Base-by-base conservation (phyloP, 1,139 yeast species). In the Insectozyma bohioensis region DNA sequence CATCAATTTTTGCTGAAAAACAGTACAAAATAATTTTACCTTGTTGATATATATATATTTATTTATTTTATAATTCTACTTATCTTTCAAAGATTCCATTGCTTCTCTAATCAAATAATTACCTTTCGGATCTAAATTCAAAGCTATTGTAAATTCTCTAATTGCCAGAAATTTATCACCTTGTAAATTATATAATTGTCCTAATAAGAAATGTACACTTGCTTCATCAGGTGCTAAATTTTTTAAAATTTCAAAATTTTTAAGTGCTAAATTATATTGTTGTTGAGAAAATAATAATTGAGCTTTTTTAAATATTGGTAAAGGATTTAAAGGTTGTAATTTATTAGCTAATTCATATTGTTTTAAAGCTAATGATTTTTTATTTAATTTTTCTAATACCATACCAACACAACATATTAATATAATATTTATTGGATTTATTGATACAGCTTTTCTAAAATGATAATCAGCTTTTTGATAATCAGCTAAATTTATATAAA, bases 191-290 rank as follows among this genome's bases (percentile, higher is more conserved):
- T 88, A 87, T 40, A 90, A 68, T 54, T 88, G 90, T 12, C 97
- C 98, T 31, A 92, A 67, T 31, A 90, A 61, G 61, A 85, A 87
- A 56, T 90, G 97, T 16, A 92, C 95, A 36, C 88, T 80, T 0
- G 97, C 95, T 55, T 94, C 97, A 54, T 90, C 95, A 0, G 98
- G 97, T 0, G 95, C 96, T 41, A 85, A 56, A 33, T 75, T 75
- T 44, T 75, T 78, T 37, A 94, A 71, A 31, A 70, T 67, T 50
- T 85, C 88, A 53, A 92, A 85, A 52, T 80, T 85, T 30, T 69
- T 72, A 36, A 88, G 62, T 0, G 98, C 95, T 40, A 75, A 78
- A 16, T 75, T 74, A 53, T 77, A 87, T 40, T 78, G 75, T 40
- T 82, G 83, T 72, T 86, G 69, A 5, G 84, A 64, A 46, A 85